Conservation (phyloP, 2,329 filamentous ascomycete genomes). For the Ceratocystis papillata region DNA sequence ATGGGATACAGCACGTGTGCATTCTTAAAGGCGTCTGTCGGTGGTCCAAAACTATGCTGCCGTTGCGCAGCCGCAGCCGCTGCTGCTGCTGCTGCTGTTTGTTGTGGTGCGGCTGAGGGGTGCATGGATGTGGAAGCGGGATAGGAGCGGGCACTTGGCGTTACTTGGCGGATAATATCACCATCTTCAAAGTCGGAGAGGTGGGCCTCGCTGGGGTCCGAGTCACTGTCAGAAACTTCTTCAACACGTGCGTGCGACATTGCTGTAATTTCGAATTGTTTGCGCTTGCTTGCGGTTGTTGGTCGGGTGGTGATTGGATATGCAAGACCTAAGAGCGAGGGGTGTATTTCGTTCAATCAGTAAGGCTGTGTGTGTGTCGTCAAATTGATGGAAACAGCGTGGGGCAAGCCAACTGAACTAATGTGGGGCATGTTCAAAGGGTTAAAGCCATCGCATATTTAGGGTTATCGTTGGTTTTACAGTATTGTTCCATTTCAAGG, state of each 20-base stretch:
- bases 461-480: not conserved
- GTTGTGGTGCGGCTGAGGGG: slow-evolving; percentile 27
- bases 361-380: slow-evolving; percentile 5
- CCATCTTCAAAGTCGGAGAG: slow-evolving; percentile 53
- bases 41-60: slow-evolving; percentile 25
- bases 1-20: slow-evolving; percentile 89
- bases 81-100: not conserved
- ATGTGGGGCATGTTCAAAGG: not conserved
- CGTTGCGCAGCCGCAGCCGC: not conserved
- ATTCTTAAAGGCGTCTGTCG: slow-evolving; percentile 53
- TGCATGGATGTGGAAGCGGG: slow-evolving; percentile 27
- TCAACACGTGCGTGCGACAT: slow-evolving; percentile 88
- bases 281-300: slow-evolving; percentile 17
- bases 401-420: not conserved
- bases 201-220: slow-evolving; percentile 81
- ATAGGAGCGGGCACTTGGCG: not conserved
- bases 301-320: not conserved
- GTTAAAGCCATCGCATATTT: not conserved
- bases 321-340: slow-evolving; percentile 18
- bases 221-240: slow-evolving; percentile 79
- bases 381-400: not conserved
- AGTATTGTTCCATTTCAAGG: no score
- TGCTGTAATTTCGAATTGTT: slow-evolving; percentile 9
- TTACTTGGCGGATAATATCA: slow-evolving; percentile 42
- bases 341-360: not conserved